These are phyloP conservation scores for Cadophora gregata DNA, from an alignment of 2,329 filamentous ascomycete species.

Conservation along the genomic window DNA sequence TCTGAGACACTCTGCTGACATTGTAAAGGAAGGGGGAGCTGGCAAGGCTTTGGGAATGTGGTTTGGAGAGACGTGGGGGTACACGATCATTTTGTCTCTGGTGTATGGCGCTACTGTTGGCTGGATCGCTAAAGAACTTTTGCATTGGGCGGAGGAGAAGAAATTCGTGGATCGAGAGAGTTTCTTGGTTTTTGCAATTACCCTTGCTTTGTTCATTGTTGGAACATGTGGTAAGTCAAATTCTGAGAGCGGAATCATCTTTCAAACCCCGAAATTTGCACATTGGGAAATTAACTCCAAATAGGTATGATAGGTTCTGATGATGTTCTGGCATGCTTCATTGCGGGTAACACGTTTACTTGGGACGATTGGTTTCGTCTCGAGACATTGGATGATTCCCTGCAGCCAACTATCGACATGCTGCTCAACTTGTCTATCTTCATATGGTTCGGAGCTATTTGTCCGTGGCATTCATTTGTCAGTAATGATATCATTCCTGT, in stretches of 20 bases:
- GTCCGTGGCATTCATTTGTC: constrained; percentile 77
- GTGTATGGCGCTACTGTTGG: constrained; percentile 79
- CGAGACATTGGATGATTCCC: constrained; percentile 85
- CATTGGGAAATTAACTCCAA: neutral
- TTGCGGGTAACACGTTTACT: constrained; percentile 89
- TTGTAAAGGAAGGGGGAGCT: constrained; percentile 56
- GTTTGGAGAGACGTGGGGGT: constrained; percentile 86
- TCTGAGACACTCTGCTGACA: neutral
- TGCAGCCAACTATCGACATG: constrained; percentile 97
- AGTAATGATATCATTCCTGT: constrained; percentile 73
- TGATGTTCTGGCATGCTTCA: constrained; percentile 89
- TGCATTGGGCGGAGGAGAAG: constrained; percentile 77
- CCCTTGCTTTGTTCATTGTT: constrained; percentile 83
- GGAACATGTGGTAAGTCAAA: constrained; percentile 91
- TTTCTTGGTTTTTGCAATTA: constrained; percentile 67
- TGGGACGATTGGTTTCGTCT: constrained; percentile 95
- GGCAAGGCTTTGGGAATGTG: constrained; percentile 75
- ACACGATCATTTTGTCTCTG: constrained; percentile 80
- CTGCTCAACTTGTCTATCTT: constrained; percentile 83
- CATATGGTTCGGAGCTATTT: constrained; percentile 87
- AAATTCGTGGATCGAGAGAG: constrained; percentile 62
- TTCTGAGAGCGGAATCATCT: constrained; percentile 52
- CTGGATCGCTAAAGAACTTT: constrained; percentile 79
- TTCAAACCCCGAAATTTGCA: no score
- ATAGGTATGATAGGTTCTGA: constrained; percentile 14